phyloP scores from a whole-genome alignment of 352 stramenopile species.

The Phytopythium delawarense region DNA sequence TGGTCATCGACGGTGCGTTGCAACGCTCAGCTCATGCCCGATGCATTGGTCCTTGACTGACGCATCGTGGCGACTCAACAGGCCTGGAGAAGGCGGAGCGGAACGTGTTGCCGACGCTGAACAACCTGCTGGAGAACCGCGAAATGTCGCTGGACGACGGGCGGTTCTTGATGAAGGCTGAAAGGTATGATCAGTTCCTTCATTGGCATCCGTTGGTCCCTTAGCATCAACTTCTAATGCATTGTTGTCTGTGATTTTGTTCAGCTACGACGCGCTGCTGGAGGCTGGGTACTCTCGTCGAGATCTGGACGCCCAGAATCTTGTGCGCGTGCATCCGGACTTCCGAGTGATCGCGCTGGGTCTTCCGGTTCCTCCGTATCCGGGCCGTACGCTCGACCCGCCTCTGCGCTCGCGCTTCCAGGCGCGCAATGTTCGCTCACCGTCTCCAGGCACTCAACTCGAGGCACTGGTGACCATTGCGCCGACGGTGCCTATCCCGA shows the following conservation, averaged over 20 bases:
- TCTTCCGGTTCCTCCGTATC: slow-evolving; percentile 83
- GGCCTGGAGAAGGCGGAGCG: slow-evolving; percentile 93
- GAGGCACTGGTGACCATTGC: slow-evolving; percentile 44
- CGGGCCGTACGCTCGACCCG: slow-evolving; percentile 79
- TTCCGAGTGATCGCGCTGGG: slow-evolving; percentile 94
- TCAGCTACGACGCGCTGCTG: slow-evolving; percentile 61
- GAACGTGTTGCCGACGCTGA: slow-evolving; percentile 96
- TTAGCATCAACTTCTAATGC: neutral
- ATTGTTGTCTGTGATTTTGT: neutral
- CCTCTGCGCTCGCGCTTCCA: slow-evolving; percentile 86
- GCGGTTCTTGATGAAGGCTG: slow-evolving; percentile 88
- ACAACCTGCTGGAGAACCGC: slow-evolving; percentile 96
- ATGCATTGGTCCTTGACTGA: neutral
- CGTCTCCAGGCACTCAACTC: slow-evolving; percentile 58
- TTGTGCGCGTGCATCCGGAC: slow-evolving; percentile 85
- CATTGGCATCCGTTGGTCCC: neutral
- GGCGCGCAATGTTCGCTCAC: slow-evolving; percentile 59
- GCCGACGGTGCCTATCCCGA: slow-evolving; percentile 43
- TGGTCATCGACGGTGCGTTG: slow-evolving; percentile 90
- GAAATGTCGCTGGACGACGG: slow-evolving; percentile 95
- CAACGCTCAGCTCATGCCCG: neutral
- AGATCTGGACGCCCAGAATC: slow-evolving; percentile 49
- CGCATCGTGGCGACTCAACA: slow-evolving; percentile 10
- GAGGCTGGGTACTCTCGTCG: slow-evolving; percentile 42
- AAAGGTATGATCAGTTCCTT: slow-evolving; percentile 32